These are phyloP conservation scores for Termitomyces sp. DNA, from an alignment of 768 basidiomycete genomes.

Conservation along the genomic window DNA sequence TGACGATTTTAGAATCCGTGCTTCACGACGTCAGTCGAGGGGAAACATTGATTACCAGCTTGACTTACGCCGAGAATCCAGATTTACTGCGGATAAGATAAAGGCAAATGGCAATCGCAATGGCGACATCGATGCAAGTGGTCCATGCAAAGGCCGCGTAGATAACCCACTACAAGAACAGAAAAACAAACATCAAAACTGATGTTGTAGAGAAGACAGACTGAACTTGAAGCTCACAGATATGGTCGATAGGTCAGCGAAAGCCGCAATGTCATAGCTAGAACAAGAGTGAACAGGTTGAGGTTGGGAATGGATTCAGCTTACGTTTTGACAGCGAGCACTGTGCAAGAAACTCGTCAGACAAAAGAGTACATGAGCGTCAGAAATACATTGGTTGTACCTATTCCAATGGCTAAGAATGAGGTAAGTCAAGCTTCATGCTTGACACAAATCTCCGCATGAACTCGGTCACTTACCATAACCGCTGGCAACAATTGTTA, in stretches of 20 bases:
- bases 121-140: constrained; percentile 19
- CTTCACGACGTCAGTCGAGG: constrained; percentile 1
- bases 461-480: constrained; percentile 14
- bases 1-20: constrained; percentile 15
- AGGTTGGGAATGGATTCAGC: background rate
- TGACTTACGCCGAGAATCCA: constrained; percentile 12
- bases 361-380: background rate
- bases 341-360: background rate
- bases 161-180: constrained; percentile 18
- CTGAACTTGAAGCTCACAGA: constrained; percentile 8
- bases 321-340: constrained; percentile 18
- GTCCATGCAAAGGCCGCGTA: constrained; percentile 18
- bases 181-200: background rate
- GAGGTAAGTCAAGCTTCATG: background rate
- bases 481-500: constrained; percentile 7
- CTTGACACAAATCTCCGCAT: background rate
- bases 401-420: constrained; percentile 15
- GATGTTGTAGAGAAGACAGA: background rate
- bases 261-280: constrained; percentile 13
- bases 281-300: background rate
- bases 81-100: constrained; percentile 19
- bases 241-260: constrained; percentile 10
- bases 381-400: background rate
- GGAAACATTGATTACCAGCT: background rate
- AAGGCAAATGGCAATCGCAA: constrained; percentile 20